These are phyloP conservation scores for Cyberlindnera mississippiensis DNA, from an alignment of 805 yeast species.

Conservation along the genomic window DNA sequence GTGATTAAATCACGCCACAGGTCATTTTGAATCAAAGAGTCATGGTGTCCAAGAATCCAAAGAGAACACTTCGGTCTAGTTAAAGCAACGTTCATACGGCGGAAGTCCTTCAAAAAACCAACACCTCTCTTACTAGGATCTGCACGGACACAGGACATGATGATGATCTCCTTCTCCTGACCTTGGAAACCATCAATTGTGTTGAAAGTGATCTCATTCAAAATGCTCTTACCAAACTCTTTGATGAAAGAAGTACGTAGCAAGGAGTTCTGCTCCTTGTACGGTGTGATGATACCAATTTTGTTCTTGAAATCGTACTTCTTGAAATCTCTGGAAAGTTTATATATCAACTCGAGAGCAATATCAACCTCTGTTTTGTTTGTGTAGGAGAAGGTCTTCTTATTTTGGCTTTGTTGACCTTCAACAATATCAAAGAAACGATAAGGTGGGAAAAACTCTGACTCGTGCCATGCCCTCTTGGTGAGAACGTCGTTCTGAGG, in stretches of 20 bases:
- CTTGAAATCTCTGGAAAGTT: slow-evolving; percentile 40
- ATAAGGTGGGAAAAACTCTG: slow-evolving; percentile 63
- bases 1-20: slow-evolving; percentile 70
- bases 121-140: slow-evolving; percentile 40
- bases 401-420: slow-evolving; percentile 63
- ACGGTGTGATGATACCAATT: slow-evolving; percentile 72
- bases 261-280: slow-evolving; percentile 68
- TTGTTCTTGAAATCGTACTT: slow-evolving; percentile 22
- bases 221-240: slow-evolving; percentile 36
- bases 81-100: slow-evolving; percentile 68
- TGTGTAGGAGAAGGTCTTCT: slow-evolving; percentile 62
- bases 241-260: too few relatives aligned
- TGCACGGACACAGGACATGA: slow-evolving; percentile 72
- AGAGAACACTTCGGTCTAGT: slow-evolving; percentile 51
- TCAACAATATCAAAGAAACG: slow-evolving; percentile 65
- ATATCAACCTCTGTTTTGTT: slow-evolving; percentile 70
- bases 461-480: slow-evolving; percentile 69
- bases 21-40: slow-evolving; percentile 57
- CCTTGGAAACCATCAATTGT: slow-evolving; percentile 91
- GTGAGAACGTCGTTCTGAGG: slow-evolving; percentile 50
- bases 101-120: slow-evolving; percentile 57
- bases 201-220: slow-evolving; percentile 44
- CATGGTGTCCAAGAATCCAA: slow-evolving; percentile 37
- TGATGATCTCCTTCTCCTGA: slow-evolving; percentile 72
- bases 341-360: slow-evolving; percentile 62